Evolutionary conservation across 2,329 filamentous ascomycete species (phyloP).

Genomic region (Thermothelomyces thermophilus): DNA sequence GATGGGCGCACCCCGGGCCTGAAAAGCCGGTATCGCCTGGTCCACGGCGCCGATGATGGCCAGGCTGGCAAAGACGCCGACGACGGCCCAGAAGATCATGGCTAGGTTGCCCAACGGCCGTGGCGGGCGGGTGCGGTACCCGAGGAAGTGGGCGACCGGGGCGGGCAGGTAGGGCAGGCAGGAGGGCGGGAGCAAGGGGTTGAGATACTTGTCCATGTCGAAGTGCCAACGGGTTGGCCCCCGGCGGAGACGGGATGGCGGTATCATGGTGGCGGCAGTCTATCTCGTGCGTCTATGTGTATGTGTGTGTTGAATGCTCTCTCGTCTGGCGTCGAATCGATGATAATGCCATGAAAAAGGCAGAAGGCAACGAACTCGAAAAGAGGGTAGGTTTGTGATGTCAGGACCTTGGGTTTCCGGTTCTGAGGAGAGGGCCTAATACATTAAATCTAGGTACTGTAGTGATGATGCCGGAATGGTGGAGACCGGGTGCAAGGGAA

Average conservation of each 20-base stretch:
- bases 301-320: no score
- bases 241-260: background rate
- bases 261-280: slow-evolving; percentile 4
- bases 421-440: background rate
- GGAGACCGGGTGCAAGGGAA: background rate
- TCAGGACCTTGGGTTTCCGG: background rate
- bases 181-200: slow-evolving; percentile 61
- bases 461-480: background rate
- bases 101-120: slow-evolving; percentile 49
- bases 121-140: slow-evolving; percentile 43
- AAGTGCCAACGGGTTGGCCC: slow-evolving; percentile 44
- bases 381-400: background rate
- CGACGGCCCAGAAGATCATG: slow-evolving; percentile 54
- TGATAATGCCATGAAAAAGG: background rate
- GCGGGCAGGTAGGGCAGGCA: slow-evolving; percentile 58
- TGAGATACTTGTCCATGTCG: slow-evolving; percentile 71
- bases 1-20: slow-evolving; percentile 46
- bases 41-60: slow-evolving; percentile 53
- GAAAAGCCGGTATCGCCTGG: slow-evolving; percentile 47
- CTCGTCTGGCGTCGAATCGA: background rate
- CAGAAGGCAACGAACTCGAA: background rate
- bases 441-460: background rate
- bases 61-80: slow-evolving; percentile 59
- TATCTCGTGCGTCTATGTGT: no score
- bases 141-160: slow-evolving; percentile 62